These are phyloP conservation scores for Rhazya stricta DNA, from an alignment of 257 asterid genomes.

Conservation along the genomic window DNA sequence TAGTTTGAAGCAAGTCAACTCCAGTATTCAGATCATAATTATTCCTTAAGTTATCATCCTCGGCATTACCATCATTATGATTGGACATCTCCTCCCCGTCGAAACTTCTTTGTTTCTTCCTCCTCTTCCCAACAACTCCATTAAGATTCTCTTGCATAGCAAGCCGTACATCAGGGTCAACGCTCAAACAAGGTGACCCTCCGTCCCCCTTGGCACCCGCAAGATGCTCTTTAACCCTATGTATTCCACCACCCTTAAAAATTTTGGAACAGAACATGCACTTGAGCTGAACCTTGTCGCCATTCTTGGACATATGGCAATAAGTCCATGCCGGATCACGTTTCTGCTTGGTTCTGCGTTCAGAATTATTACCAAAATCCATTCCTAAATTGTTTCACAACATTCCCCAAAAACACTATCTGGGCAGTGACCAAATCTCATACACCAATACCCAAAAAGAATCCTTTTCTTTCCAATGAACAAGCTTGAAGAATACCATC, in stretches of 20 bases:
- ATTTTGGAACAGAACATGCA: conserved; percentile 81
- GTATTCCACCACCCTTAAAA: conserved; percentile 97
- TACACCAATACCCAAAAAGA: not conserved
- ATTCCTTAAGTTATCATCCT: conserved; percentile 30
- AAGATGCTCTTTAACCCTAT: conserved; percentile 89
- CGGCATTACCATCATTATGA: conserved; percentile 31
- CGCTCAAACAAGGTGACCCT: conserved; percentile 82
- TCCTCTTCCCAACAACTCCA: conserved; percentile 65
- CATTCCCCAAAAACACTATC: conserved; percentile 5
- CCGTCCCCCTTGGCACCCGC: conserved; percentile 84
- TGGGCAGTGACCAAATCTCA: conserved; percentile 2
- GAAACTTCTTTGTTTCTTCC: conserved; percentile 61
- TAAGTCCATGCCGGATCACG: conserved; percentile 99
- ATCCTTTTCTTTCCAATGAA: not conserved
- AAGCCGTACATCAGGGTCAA: conserved; percentile 62
- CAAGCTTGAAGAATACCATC: not conserved
- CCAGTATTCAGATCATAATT: conserved; percentile 46
- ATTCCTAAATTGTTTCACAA: conserved; percentile 21
- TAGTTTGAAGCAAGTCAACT: conserved; percentile 53
- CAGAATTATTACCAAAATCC: conserved; percentile 59
- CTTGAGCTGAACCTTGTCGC: conserved; percentile 71
- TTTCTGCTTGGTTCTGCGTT: conserved; percentile 73
- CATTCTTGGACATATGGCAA: conserved; percentile 77
- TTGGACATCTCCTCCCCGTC: conserved; percentile 46
- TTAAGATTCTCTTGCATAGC: conserved; percentile 80